phyloP scores from a whole-genome alignment of 148 eudicot species.

The Amaranthus hypochondriacus region DNA sequence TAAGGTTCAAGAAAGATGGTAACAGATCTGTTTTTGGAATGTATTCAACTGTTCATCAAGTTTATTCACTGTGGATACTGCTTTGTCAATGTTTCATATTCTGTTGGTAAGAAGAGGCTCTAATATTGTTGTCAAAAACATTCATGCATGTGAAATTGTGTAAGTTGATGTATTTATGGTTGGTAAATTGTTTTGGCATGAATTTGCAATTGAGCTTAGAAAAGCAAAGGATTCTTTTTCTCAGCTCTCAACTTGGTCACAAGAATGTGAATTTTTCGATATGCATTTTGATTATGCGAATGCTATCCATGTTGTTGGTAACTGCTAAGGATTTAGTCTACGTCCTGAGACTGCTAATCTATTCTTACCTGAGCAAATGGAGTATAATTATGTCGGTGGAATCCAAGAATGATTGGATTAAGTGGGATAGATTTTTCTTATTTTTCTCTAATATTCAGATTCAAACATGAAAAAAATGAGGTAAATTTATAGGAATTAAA shows the following conservation, averaged over 20 bases:
- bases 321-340: too few relatives aligned
- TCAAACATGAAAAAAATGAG: too few relatives aligned
- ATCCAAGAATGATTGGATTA: too few relatives aligned
- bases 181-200: constrained; percentile 8
- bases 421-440: too few relatives aligned
- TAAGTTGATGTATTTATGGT: constrained; percentile 17
- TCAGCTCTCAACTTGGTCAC: background rate
- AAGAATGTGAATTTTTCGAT: too few relatives aligned
- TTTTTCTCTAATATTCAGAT: too few relatives aligned
- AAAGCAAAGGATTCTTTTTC: background rate
- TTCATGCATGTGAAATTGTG: background rate
- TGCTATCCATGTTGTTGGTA: too few relatives aligned
- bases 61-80: background rate
- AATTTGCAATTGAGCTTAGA: constrained; percentile 10
- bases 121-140: background rate
- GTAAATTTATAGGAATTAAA: too few relatives aligned
- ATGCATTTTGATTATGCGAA: too few relatives aligned
- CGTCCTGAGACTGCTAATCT: too few relatives aligned
- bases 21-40: background rate
- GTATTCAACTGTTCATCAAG: constrained; percentile 10
- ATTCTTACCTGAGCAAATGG: too few relatives aligned
- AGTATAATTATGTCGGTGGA: too few relatives aligned
- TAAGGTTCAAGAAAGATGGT: background rate
- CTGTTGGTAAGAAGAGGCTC: background rate
- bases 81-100: background rate